A percentile compares a stretch with the other conserved stretches of the same genome.
Conservation (phyloP, 441 rosid species). For the Syzygium syzygioides region DNA sequence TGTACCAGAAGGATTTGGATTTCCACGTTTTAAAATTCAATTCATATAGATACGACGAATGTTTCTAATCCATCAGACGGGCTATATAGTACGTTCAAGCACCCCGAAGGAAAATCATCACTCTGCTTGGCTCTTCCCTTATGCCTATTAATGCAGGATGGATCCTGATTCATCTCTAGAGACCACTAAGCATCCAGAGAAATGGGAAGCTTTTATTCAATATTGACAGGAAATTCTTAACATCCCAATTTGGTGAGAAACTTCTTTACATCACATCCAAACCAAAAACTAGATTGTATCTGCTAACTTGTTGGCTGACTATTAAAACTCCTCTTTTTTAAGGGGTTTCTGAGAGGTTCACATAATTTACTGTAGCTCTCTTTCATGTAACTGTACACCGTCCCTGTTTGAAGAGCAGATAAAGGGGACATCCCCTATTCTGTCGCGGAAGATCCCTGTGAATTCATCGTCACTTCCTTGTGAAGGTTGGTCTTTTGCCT, state of each 20-base stretch:
- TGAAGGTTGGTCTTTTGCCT: neutral
- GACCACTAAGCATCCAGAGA: neutral
- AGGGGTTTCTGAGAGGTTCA: neutral
- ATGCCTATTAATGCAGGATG: neutral
- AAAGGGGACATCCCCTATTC: constrained; percentile 3
- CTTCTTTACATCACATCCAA: neutral
- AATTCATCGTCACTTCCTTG: neutral
- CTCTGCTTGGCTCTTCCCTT: neutral
- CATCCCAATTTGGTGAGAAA: neutral
- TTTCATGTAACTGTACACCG: neutral
- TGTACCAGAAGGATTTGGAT: neutral
- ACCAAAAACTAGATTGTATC: neutral
- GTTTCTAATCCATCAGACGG: neutral
- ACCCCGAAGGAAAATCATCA: neutral
- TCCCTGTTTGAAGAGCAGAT: constrained; percentile 11
- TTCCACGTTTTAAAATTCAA: neutral
- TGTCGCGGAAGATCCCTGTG: constrained; percentile 9
- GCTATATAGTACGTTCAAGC: neutral
- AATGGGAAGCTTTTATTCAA: neutral
- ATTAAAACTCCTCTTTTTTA: neutral
- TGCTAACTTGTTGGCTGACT: neutral
- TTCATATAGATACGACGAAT: neutral
- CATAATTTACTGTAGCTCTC: neutral
- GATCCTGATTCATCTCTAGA: neutral
- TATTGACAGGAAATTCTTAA: neutral